Evolutionary conservation across 2,329 filamentous ascomycete species (phyloP), one percentile per base, ranked within the genome.

Genomic region (Aureobasidium vineae): DNA sequence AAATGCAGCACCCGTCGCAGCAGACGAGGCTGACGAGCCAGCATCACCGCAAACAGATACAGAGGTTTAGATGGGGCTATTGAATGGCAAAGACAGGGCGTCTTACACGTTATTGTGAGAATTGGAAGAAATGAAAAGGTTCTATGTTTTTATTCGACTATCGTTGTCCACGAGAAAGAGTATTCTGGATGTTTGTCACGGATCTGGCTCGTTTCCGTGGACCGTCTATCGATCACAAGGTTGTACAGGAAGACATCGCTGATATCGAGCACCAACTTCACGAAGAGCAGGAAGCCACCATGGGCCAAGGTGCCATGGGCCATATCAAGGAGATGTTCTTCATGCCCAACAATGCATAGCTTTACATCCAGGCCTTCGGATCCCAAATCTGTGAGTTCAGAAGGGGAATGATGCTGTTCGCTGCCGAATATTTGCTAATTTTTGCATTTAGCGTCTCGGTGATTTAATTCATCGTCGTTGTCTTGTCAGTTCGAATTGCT

Each of bases 201-300:
- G 28, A 86, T 33, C 80, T 91, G 5, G 79, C 82, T 38, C 79
- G 76, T 49, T 79, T 90, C 45, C 84, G 87, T 45, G 79, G 84
- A 79, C 67, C 73, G 89, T 70, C 84, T 1, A 81, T 88, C 65
- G 89, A 92, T n/a, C 92, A 92, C 73, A 77, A 68, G 28, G 68
- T 69, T 65, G 70, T 74, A 13, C 59, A 53, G 1, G 45, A 31
- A 2, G 88, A 92, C 73, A 83, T 92, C 59, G 78, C 80, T 41
- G 82, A 80, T 66, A 91, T 92, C 73, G 83, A 86, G 69, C 77
- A 79, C 21, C 82, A 87, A 43, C 83, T 90, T 69, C 83, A 89
- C 68, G 84, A 87, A 23, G 90, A 92, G 74, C 81, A 88, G 66
- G 89, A 91, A 75, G 88, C 88, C 0, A 89, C 85, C 28, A 81